Evolutionary conservation across 306 rosid genomes (phyloP).

Genomic region (Mimosa bimucronata): DNA sequence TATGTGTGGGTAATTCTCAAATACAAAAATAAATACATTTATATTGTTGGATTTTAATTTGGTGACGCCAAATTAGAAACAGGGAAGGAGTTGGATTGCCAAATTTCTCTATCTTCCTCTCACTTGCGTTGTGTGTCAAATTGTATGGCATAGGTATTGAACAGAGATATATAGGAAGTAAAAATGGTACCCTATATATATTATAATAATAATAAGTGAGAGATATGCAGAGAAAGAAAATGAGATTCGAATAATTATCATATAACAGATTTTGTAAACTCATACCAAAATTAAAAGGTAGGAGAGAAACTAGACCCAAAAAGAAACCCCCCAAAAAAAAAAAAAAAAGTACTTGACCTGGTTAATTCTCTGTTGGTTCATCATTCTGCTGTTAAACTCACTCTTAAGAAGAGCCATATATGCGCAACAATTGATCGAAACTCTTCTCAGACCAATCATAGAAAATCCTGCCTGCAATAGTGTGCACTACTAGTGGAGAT

Average conservation of each 20-base stretch:
- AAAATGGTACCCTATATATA: background rate
- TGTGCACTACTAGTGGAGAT: too few relatives aligned
- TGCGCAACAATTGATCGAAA: too few relatives aligned
- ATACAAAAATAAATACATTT: too few relatives aligned
- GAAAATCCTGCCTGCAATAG: too few relatives aligned
- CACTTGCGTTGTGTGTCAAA: background rate
- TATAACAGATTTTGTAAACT: background rate
- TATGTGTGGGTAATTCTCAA: background rate
- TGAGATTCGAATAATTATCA: background rate
- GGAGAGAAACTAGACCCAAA: background rate
- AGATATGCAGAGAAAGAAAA: background rate
- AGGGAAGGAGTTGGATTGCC: background rate
- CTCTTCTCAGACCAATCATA: too few relatives aligned
- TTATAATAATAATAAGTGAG: too few relatives aligned
- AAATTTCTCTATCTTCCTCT: background rate
- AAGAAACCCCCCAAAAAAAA: too few relatives aligned
- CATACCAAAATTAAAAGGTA: background rate
- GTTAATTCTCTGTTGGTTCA: background rate
- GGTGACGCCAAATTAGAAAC: background rate
- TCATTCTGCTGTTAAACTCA: background rate
- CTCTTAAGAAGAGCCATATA: too few relatives aligned
- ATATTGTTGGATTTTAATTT: too few relatives aligned
- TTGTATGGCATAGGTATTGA: background rate
- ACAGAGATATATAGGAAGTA: background rate
- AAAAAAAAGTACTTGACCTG: background rate